Evolutionary conservation across 1,284 basidiomycete species (phyloP), one percentile per base, ranked within the genome.

Genomic region (Porodaedalea pini): DNA sequence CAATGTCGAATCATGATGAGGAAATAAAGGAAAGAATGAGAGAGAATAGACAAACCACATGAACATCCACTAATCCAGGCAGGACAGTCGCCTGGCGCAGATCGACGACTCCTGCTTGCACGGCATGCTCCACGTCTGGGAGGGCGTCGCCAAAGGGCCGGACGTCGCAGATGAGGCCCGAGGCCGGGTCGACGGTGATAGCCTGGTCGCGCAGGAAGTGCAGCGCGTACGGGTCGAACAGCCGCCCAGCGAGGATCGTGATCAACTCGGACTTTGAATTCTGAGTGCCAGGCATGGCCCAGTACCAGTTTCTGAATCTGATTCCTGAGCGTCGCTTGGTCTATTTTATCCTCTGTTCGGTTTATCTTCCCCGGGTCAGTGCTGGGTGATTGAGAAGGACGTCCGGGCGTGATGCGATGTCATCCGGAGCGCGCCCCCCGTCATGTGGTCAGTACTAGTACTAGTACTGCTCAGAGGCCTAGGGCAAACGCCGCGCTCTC

Each of bases 21-120:
- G 27, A 41, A 13, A 39, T 36, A 56, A 39, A 8, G 50, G 34
- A 36, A 41, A 45, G 39, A 17, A 19, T 15, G n/a, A 51, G 32
- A 21, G 44, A 34, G 49, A 11, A 72, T 82, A 69, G 65, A 84
- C 84, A 69, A 66, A 85, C 85, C 17, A 87, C 83, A 68, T 87
- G 84, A 1, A 73, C 73, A 63, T 87, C 85, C n/a, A 86, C 82
- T 51, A 86, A 79, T 0, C 85, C 84, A 17, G 85, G 83, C 2
- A 85, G 66, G 2, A 88, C 71, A 1, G 80, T 82, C 59, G 73
- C 63, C 17, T 70, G 65, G n/a, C 78, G 68, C 40, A 85, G 68
- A 67, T 86, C 80, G n/a, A 84, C 69, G 21, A 70, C 65, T 25
- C 21, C 36, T 23, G 34, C 48, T 17, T 13, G 40, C 19, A 32